phyloP scores from a whole-genome alignment of 1,284 basidiomycete genomes.

The Microbotryum saponariae region DNA sequence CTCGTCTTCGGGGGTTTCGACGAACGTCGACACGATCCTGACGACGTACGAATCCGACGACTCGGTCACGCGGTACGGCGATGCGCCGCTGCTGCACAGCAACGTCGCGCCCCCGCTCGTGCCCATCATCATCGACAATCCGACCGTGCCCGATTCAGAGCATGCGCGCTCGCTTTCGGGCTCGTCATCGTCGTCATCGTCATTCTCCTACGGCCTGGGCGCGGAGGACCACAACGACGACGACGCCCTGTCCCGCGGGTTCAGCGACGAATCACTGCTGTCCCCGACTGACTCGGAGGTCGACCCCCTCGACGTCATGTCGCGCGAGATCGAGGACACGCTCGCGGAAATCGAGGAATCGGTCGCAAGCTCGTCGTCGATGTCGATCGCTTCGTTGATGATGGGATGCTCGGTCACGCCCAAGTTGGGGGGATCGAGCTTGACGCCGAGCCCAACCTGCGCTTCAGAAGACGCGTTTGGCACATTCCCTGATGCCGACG shows the following conservation, averaged over 20 bases:
- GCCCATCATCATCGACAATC: too few species aligned
- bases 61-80: conserved; percentile 11
- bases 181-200: too few species aligned
- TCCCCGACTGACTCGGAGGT: conserved; percentile 2
- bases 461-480: too few species aligned
- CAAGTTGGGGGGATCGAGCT: too few species aligned
- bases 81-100: conserved; percentile 4
- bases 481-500: background rate
- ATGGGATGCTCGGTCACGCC: background rate
- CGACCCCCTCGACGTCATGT: conserved; percentile 8
- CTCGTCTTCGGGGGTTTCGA: background rate
- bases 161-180: too few species aligned
- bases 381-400: conserved; percentile 10
- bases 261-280: too few species aligned
- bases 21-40: conserved; percentile 4
- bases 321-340: conserved; percentile 21
- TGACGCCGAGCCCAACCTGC: too few species aligned
- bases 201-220: too few species aligned
- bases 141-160: too few species aligned
- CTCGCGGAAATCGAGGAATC: conserved; percentile 16
- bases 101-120: too few species aligned
- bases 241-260: too few species aligned
- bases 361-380: conserved; percentile 5
- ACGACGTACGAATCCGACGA: conserved; percentile 17
- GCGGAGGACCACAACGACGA: too few species aligned